Percentiles rank a stretch among this genome's conserved stretches.
Conservation (phyloP, 1,284 basidiomycete species). For the Ustilago curta region DNA sequence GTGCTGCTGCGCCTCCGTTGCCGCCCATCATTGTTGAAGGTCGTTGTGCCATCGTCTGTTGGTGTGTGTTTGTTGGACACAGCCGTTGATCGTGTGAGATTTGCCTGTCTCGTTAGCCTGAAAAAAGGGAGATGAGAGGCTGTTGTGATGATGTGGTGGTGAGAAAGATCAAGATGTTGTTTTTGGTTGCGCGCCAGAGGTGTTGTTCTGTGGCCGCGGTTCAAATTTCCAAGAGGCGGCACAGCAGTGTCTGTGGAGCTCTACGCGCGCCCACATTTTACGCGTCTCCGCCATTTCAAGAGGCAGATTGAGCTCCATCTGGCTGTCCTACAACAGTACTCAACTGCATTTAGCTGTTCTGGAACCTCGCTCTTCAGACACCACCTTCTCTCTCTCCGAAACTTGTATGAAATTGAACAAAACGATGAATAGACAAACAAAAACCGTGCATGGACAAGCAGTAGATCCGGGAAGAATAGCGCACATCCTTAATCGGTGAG, state of each 20-base stretch:
- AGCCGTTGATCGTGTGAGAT: background rate
- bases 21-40: constrained; percentile 28
- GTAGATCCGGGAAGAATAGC: background rate
- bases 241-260: constrained; percentile 8
- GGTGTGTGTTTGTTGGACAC: background rate
- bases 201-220: constrained; percentile 12
- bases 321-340: background rate
- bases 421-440: constrained; percentile 20
- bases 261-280: constrained; percentile 30
- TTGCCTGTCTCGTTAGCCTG: background rate
- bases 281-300: constrained; percentile 23
- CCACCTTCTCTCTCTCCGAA: background rate
- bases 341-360: no score
- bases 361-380: no score
- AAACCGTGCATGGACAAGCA: background rate
- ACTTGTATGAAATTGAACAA: constrained; percentile 15
- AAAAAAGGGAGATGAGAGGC: background rate
- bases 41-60: constrained; percentile 31
- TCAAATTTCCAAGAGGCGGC: constrained; percentile 8
- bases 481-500: constrained; percentile 54
- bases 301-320: background rate
- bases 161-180: constrained; percentile 14
- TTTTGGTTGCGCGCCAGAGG: constrained; percentile 3
- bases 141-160: constrained; percentile 3
- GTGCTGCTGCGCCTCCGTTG: constrained; percentile 19